A percentile compares a stretch with the other conserved stretches of the same genome.
Conservation (phyloP, 345 rosid species). For the Camelina laxa region DNA sequence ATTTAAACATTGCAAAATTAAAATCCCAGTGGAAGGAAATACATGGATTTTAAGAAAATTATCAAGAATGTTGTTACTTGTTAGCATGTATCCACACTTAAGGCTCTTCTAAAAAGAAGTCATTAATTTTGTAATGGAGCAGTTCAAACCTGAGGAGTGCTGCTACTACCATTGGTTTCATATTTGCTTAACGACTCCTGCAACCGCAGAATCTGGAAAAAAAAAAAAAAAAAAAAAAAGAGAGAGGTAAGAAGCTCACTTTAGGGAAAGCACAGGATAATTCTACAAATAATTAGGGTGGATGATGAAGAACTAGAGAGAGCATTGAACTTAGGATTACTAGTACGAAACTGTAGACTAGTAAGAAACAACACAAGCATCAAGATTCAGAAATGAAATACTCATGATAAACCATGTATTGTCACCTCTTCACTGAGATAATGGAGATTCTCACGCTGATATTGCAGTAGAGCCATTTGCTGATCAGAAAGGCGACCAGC, state of each 20-base stretch:
- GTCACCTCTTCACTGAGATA: conserved; percentile 90
- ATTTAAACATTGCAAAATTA: conserved; percentile 6
- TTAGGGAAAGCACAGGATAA: not conserved
- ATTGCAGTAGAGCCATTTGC: conserved; percentile 97
- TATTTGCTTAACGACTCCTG: conserved; percentile 94
- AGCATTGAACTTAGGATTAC: not conserved
- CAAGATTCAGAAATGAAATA: conserved; percentile 20
- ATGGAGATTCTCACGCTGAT: conserved; percentile 98
- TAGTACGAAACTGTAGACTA: conserved; percentile 5
- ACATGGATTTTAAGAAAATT: not conserved
- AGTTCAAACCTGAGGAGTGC: conserved; percentile 81
- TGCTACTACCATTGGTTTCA: conserved; percentile 81
- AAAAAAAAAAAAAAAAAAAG: no score
- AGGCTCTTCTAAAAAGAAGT: not conserved
- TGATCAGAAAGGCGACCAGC: conserved; percentile 92
- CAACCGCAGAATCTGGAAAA: conserved; percentile 79
- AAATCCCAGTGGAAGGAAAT: conserved; percentile 2
- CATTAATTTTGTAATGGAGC: conserved; percentile 8
- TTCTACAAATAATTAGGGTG: not conserved
- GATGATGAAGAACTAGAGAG: conserved; percentile 13
- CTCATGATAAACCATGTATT: not conserved
- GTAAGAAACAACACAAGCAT: conserved; percentile 23
- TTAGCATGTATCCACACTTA: conserved; percentile 1
- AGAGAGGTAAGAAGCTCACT: conserved; percentile 15
- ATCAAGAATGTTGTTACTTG: conserved; percentile 13